Conservation (phyloP, 306 rosid species). For the Mimosa pudica region DNA sequence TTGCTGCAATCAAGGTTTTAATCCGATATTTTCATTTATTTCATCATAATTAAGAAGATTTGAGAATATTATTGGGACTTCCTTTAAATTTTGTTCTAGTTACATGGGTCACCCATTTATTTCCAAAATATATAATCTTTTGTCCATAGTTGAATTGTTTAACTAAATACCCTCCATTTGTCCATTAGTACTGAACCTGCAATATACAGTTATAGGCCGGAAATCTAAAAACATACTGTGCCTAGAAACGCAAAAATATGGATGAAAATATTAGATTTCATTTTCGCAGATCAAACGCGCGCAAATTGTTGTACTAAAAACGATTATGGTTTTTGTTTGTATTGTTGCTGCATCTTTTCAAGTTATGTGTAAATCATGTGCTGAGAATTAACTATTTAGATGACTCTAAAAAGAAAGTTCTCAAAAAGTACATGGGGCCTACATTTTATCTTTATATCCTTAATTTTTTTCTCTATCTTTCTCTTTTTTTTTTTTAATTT, state of each 20-base stretch:
- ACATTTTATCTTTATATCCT: not conserved
- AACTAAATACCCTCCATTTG: not conserved
- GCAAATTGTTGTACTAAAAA: not conserved
- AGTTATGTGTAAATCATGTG: not conserved
- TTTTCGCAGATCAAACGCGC: too few relatives aligned
- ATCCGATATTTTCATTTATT: not conserved
- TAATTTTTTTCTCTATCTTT: too few relatives aligned
- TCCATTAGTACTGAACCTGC: not conserved
- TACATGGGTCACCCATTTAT: not conserved
- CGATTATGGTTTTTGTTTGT: not conserved
- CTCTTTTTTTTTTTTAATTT: too few relatives aligned
- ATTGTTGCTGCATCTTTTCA: conserved; percentile 7
- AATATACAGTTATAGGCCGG: not conserved
- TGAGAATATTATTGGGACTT: not conserved
- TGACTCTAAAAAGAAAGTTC: not conserved
- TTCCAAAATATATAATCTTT: not conserved
- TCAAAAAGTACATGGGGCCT: not conserved
- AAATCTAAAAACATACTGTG: not conserved
- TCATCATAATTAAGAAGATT: not conserved
- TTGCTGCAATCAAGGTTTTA: conserved; percentile 91
- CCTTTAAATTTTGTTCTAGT: not conserved
- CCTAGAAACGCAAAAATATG: not conserved
- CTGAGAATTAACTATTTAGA: conserved; percentile 2
- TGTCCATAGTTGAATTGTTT: not conserved
- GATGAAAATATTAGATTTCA: not conserved